A percentile compares a stretch with the other conserved stretches of the same genome.
phyloP scores from a whole-genome alignment of 2,329 filamentous ascomycete species.

The Fragosphaeria purpurea region DNA sequence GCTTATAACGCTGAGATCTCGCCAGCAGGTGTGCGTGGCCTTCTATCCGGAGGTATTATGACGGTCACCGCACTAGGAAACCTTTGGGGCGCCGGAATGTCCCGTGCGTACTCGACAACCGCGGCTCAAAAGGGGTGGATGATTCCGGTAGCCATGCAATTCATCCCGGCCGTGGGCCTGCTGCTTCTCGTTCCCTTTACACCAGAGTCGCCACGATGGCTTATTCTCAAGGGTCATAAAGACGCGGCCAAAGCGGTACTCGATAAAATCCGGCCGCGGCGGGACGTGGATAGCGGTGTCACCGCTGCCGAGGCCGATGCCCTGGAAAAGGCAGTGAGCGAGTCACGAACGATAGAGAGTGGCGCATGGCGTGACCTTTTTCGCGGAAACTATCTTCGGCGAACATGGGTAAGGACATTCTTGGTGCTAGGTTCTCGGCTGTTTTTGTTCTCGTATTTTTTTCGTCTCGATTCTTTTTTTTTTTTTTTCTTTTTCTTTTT shows the following conservation, averaged over 20 bases:
- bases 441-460: neutral
- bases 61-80: conserved; percentile 10
- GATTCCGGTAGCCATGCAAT: conserved; percentile 26
- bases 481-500: no score
- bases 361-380: conserved; percentile 10
- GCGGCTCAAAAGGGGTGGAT: conserved; percentile 22
- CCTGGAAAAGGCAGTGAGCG: conserved; percentile 5
- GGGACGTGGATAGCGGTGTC: conserved; percentile 25
- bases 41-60: conserved; percentile 9
- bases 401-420: conserved; percentile 5
- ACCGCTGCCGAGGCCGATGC: conserved; percentile 10
- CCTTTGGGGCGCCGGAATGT: conserved; percentile 14
- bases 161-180: conserved; percentile 23
- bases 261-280: conserved; percentile 6
- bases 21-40: conserved; percentile 8
- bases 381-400: conserved; percentile 10
- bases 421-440: no score
- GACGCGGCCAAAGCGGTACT: conserved; percentile 18
- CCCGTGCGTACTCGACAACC: conserved; percentile 15
- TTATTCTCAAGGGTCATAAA: conserved; percentile 11
- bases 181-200: conserved; percentile 15
- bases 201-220: conserved; percentile 14
- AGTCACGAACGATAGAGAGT: neutral
- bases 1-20: conserved; percentile 11
- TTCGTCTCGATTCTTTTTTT: no score